Evolutionary conservation across 1,284 basidiomycete genomes (phyloP).

Genomic region (Termitomyces sp.): DNA sequence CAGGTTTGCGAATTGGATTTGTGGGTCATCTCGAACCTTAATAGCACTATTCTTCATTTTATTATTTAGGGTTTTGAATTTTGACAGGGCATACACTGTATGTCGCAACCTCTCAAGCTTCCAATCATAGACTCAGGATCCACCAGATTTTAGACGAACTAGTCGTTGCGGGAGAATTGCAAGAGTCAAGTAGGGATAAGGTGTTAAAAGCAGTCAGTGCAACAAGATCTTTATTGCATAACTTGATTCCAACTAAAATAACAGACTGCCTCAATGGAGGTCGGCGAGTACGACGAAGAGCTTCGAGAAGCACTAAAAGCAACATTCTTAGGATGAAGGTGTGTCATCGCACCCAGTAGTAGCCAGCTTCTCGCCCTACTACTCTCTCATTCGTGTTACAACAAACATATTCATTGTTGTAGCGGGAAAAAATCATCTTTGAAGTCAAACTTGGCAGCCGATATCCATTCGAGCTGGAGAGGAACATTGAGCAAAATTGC

Average conservation of each 20-base stretch:
- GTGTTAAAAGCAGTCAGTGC: conserved; percentile 46
- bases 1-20: conserved; percentile 96
- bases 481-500: background rate
- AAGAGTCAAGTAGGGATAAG: conserved; percentile 97
- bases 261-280: conserved; percentile 10
- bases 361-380: background rate
- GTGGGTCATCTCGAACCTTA: conserved; percentile 56
- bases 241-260: background rate
- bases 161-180: conserved; percentile 95
- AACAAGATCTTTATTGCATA: background rate
- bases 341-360: background rate
- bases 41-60: background rate
- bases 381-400: background rate
- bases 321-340: conserved; percentile 7
- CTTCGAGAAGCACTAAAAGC: conserved; percentile 12
- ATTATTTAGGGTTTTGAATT: conserved; percentile 84
- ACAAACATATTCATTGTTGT: conserved; percentile 12
- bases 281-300: conserved; percentile 13
- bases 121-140: background rate
- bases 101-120: conserved; percentile 2
- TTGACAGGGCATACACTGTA: conserved; percentile 94
- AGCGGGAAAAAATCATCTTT: conserved; percentile 38
- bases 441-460: conserved; percentile 31
- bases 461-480: conserved; percentile 33
- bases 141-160: conserved; percentile 88